phyloP scores from a whole-genome alignment of 306 rosid species.

The Sicyos baderoa region DNA sequence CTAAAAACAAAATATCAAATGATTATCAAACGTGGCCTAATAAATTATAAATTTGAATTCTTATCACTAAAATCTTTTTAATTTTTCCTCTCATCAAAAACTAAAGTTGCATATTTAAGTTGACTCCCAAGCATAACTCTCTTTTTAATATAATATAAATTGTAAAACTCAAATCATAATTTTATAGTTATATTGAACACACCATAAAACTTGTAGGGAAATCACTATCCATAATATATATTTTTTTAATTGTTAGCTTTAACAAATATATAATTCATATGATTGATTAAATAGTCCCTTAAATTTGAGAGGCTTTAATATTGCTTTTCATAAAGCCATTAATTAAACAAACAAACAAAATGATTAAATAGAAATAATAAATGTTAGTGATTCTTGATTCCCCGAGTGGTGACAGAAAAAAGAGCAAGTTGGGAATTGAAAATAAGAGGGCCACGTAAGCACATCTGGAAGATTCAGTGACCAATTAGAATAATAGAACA shows the following conservation, averaged over 20 bases:
- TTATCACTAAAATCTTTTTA: no score
- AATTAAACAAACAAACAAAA: neutral
- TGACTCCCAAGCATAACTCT: no score
- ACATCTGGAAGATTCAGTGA: neutral
- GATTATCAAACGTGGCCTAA: no score
- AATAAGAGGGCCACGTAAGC: conserved; percentile 10
- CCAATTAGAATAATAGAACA: neutral
- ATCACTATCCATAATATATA: neutral
- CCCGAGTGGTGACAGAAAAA: neutral
- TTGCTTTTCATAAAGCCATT: neutral
- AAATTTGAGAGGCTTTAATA: neutral
- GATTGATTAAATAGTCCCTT: neutral
- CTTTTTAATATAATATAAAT: no score
- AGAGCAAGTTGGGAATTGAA: conserved; percentile 5
- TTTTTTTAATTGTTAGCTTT: neutral
- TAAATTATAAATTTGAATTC: no score
- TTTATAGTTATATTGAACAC: no score
- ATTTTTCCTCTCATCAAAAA: no score
- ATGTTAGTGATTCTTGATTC: neutral
- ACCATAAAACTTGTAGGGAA: no score
- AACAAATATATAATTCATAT: neutral
- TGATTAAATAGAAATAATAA: no score
- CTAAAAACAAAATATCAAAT: no score
- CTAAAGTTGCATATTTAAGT: no score
- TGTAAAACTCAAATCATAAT: no score